Evolutionary conservation across 495 filamentous ascomycete species (phyloP), one percentile per base, ranked within the genome.

Genomic region (Clavariopsis aquatica): DNA sequence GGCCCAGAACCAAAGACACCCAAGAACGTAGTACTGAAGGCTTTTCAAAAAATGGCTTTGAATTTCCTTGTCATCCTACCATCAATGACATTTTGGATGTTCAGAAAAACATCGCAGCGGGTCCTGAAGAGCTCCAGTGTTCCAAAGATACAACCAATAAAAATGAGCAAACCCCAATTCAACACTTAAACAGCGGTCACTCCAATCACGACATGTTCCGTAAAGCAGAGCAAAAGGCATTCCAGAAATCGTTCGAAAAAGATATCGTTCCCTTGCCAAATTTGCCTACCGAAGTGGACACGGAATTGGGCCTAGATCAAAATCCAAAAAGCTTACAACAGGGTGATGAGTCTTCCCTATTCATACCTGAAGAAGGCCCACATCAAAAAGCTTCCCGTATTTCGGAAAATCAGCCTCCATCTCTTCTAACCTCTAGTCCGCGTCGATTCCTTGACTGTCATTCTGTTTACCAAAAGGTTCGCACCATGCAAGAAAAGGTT

Each of bases 381-480:
- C 31, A 36, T 6, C 31, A 36, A 6, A 36, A 36, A n/a, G n/a
- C n/a, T n/a, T n/a, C n/a, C n/a, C n/a, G n/a, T n/a, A n/a, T n/a
- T n/a, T n/a, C n/a, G n/a, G n/a, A 36, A 6, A 36, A 36, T 36
- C 31, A 6, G 6, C 31, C 13, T 13, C 13, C 31, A 36, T 36
- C 13, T 6, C 31, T 36, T 36, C 31, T 36, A 36, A 36, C 6
- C 15, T 36, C 55, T 13, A 34, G 19, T 22, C 1, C 47, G 15
- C 56, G 43, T 22, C 41, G 22, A 45, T 19, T 13, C 17, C n/a
- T 20, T 38, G 13, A 15, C 23, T 9, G n/a, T 28, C 20, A 20
- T 9, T 54, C 49, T 17, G 28, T 47, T 19, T 52, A 60, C 23
- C 34, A 13, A n/a, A 66, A 56, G 27, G 60, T 66, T 28, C 47